Percentiles rank a stretch among this genome's conserved stretches.
Conservation (phyloP, 2,329 filamentous ascomycete genomes). For the Colletotrichum tamarilloi region DNA sequence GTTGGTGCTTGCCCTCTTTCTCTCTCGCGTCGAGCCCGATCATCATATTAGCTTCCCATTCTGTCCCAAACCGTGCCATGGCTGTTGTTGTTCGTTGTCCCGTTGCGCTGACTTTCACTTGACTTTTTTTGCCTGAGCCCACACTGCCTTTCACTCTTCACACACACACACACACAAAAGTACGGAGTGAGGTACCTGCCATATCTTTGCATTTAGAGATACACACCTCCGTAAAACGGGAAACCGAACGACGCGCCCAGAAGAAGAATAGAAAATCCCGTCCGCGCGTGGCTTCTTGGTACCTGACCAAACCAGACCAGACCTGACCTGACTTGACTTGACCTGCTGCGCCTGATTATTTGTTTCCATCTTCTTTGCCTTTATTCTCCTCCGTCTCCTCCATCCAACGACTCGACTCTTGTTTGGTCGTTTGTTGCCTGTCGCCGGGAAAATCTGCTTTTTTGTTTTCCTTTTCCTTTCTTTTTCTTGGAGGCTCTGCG, state of each 20-base stretch:
- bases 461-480: background rate
- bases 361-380: constrained; percentile 6
- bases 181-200: background rate
- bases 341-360: background rate
- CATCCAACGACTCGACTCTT: background rate
- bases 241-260: constrained; percentile 19
- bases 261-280: constrained; percentile 18
- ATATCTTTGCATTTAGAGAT: background rate
- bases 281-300: constrained; percentile 26
- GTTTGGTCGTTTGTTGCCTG: background rate
- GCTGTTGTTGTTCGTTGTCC: constrained; percentile 15
- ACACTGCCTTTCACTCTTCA: background rate
- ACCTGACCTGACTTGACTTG: background rate
- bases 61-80: constrained; percentile 25
- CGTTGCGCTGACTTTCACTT: constrained; percentile 13
- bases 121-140: constrained; percentile 12
- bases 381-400: background rate
- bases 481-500: constrained; percentile 26
- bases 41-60: constrained; percentile 32
- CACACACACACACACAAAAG: background rate
- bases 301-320: background rate
- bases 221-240: constrained; percentile 1
- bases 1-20: constrained; percentile 32
- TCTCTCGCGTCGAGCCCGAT: constrained; percentile 31
- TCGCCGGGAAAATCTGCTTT: background rate